These are phyloP conservation scores for Trypanosoma mega DNA, from an alignment of 208 protist species.

Conservation along the genomic window DNA sequence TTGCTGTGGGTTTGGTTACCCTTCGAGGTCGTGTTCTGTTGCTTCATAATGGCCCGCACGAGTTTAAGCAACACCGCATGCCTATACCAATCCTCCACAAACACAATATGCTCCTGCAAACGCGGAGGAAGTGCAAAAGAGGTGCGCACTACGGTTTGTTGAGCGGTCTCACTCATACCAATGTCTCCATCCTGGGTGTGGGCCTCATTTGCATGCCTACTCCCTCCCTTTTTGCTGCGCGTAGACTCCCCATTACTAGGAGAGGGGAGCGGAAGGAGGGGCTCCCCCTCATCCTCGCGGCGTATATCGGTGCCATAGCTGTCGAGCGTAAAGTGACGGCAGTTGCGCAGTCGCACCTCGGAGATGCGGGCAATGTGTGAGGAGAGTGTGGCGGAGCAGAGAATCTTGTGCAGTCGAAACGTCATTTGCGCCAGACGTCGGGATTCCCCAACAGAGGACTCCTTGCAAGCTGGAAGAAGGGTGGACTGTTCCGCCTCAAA, in stretches of 20 bases:
- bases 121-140: slow-evolving; percentile 80
- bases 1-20: too few species aligned
- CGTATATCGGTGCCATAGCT: slow-evolving; percentile 59
- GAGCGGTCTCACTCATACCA: too few species aligned
- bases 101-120: slow-evolving; percentile 84
- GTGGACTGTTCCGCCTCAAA: slow-evolving; percentile 57
- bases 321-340: slow-evolving; percentile 74
- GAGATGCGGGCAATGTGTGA: slow-evolving; percentile 79
- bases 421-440: slow-evolving; percentile 26
- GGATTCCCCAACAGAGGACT: not conserved
- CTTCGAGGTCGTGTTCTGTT: not conserved
- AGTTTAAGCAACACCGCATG: slow-evolving; percentile 87
- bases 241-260: too few species aligned
- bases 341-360: slow-evolving; percentile 85
- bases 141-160: slow-evolving; percentile 31
- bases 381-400: slow-evolving; percentile 90
- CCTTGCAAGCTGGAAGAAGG: slow-evolving; percentile 10
- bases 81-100: slow-evolving; percentile 78
- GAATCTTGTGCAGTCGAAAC: slow-evolving; percentile 74
- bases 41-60: slow-evolving; percentile 44
- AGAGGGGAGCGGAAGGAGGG: too few species aligned
- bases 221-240: slow-evolving; percentile 4
- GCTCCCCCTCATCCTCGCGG: slow-evolving; percentile 31
- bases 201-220: not conserved
- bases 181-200: not conserved